Evolutionary conservation across 2,329 filamentous ascomycete species (phyloP).

Genomic region (Aspergillus melleus): DNA sequence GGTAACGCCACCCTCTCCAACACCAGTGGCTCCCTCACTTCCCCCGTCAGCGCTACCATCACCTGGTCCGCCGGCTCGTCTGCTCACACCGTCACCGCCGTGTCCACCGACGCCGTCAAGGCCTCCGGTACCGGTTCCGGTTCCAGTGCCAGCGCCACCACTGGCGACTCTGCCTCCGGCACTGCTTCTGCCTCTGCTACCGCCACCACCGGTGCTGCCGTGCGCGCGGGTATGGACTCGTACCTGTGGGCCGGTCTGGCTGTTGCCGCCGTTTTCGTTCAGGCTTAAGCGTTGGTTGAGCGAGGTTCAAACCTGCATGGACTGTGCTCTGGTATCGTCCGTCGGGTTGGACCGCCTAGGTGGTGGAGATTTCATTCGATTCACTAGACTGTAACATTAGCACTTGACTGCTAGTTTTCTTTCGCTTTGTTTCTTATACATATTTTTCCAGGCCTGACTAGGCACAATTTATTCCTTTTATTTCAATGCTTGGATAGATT

Average conservation of each 20-base stretch:
- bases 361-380: neutral
- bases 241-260: neutral
- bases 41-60: slow-evolving; percentile 16
- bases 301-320: neutral
- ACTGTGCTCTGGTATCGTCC: neutral
- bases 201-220: neutral
- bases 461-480: neutral
- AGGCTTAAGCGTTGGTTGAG: neutral
- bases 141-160: neutral
- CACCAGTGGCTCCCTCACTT: slow-evolving; percentile 10
- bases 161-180: neutral
- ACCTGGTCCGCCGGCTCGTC: slow-evolving; percentile 6
- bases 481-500: too few species aligned
- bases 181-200: neutral
- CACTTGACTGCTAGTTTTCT: neutral
- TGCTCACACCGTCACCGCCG: neutral
- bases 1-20: slow-evolving; percentile 18
- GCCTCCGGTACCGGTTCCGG: neutral
- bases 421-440: neutral
- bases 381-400: neutral
- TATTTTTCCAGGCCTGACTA: neutral
- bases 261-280: neutral
- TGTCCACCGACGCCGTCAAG: neutral
- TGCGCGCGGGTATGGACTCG: neutral
- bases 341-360: neutral